Base-by-base conservation (phyloP, 805 yeast genomes). In the Sugiyamaella lignohabitans region DNA sequence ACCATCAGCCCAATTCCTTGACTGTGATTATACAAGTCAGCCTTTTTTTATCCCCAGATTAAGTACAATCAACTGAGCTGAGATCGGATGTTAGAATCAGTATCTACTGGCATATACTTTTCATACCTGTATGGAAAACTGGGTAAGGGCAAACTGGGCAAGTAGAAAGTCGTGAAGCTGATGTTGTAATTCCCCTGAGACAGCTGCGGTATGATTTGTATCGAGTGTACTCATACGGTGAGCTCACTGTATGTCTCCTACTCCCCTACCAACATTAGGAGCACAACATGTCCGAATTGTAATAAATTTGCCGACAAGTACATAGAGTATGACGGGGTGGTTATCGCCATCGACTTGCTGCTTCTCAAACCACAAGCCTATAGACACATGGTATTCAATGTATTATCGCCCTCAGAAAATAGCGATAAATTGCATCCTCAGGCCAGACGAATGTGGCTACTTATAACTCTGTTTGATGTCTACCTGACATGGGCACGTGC, bases 131-230 rank as follows among this genome's bases (percentile, higher is more conserved):
- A n/a, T n/a, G n/a, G n/a, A n/a, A n/a, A n/a, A n/a, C n/a, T n/a
- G n/a, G n/a, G n/a, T n/a, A n/a, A n/a, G n/a, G n/a, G n/a, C n/a
- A n/a, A n/a, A n/a, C n/a, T n/a, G n/a, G n/a, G n/a, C n/a, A n/a
- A n/a, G n/a, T n/a, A n/a, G n/a, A n/a, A n/a, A n/a, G n/a, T n/a
- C n/a, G n/a, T n/a, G n/a, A n/a, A n/a, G n/a, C n/a, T n/a, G n/a
- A n/a, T n/a, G n/a, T n/a, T n/a, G n/a, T n/a, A n/a, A n/a, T n/a
- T n/a, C n/a, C n/a, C n/a, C n/a, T n/a, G n/a, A n/a, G n/a, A n/a
- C n/a, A n/a, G n/a, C n/a, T n/a, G n/a, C n/a, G n/a, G n/a, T n/a
- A 88, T 91, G 97, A 80, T 89, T 51, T 91, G 98, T 64, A 82
- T 89, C 19, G 94, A 88, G 62, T 93, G 98, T 62, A 74, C 79